These are phyloP conservation scores for Globisporangium acanthophoron DNA, from an alignment of 352 stramenopile genomes.

Conservation along the genomic window DNA sequence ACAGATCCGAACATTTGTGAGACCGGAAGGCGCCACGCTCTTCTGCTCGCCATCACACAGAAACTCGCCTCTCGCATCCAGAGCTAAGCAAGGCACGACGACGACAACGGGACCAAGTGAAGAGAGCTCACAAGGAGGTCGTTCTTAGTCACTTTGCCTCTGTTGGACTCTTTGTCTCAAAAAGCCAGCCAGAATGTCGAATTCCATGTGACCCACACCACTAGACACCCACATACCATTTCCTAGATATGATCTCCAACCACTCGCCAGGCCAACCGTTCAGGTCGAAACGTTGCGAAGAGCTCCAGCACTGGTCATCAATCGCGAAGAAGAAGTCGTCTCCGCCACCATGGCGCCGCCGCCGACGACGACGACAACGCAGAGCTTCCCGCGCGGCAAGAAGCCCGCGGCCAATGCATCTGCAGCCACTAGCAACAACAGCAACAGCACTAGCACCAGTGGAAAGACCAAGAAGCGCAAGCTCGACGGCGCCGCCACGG, in stretches of 20 bases:
- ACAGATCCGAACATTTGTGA: no score
- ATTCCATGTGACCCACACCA: background rate
- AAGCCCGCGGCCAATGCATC: slow-evolving; percentile 21
- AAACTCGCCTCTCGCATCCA: no score
- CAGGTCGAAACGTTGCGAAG: background rate
- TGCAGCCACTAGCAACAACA: slow-evolving; percentile 1
- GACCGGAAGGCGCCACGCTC: no score
- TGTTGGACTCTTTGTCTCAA: no score
- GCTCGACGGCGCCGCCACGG: slow-evolving; percentile 18
- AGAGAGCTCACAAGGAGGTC: no score
- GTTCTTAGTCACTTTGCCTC: no score
- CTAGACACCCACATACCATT: background rate
- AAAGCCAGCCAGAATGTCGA: no score
- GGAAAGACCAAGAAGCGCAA: slow-evolving; percentile 46
- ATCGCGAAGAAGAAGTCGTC: background rate
- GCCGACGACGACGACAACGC: slow-evolving; percentile 26
- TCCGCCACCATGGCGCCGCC: slow-evolving; percentile 4
- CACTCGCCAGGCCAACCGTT: background rate
- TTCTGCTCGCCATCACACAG: no score
- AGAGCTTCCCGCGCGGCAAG: slow-evolving; percentile 72
- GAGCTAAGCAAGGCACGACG: no score
- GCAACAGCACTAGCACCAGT: slow-evolving; percentile 5
- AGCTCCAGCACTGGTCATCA: background rate
- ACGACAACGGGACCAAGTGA: no score
- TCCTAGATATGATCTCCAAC: background rate